phyloP scores from a whole-genome alignment of 768 basidiomycete genomes.

The Termitomyces sp. region DNA sequence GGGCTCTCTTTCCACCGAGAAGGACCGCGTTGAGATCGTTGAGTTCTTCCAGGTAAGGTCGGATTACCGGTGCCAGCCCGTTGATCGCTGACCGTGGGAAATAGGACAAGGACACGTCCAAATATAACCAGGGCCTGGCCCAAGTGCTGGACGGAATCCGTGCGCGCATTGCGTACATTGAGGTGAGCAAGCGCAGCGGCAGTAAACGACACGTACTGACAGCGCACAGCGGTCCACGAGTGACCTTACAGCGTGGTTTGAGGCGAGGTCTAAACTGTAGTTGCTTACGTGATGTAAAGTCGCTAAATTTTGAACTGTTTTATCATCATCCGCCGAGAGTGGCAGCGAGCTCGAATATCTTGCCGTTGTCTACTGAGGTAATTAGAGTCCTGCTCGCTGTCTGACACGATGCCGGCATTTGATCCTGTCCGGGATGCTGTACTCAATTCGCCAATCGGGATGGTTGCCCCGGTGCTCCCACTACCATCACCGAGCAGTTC shows the following conservation, averaged over 20 bases:
- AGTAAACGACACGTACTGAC: not conserved
- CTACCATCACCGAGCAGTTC: constrained; percentile 20
- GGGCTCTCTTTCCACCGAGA: constrained; percentile 50
- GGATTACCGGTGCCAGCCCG: constrained; percentile 9
- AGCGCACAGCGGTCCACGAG: constrained; percentile 48
- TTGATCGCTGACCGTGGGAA: constrained; percentile 20
- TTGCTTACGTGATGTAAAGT: constrained; percentile 19
- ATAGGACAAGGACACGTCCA: constrained; percentile 66
- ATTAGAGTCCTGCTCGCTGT: constrained; percentile 15
- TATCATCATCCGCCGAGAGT: constrained; percentile 18
- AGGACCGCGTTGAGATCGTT: constrained; percentile 60
- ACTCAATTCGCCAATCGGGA: constrained; percentile 67
- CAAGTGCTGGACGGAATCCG: constrained; percentile 70
- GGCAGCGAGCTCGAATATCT: constrained; percentile 17
- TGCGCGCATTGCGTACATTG: constrained; percentile 57
- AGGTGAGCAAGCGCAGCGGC: constrained; percentile 35
- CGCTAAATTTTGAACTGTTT: constrained; percentile 18
- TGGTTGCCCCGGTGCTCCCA: constrained; percentile 28
- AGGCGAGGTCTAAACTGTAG: constrained; percentile 20
- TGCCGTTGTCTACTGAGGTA: constrained; percentile 8
- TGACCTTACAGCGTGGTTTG: constrained; percentile 57
- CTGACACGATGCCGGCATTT: constrained; percentile 60
- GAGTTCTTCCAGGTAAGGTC: constrained; percentile 70
- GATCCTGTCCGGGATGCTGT: constrained; percentile 88
- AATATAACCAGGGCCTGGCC: constrained; percentile 58